These are phyloP conservation scores for Tulasnella sp. DNA, from an alignment of 768 basidiomycete species.

Conservation along the genomic window DNA sequence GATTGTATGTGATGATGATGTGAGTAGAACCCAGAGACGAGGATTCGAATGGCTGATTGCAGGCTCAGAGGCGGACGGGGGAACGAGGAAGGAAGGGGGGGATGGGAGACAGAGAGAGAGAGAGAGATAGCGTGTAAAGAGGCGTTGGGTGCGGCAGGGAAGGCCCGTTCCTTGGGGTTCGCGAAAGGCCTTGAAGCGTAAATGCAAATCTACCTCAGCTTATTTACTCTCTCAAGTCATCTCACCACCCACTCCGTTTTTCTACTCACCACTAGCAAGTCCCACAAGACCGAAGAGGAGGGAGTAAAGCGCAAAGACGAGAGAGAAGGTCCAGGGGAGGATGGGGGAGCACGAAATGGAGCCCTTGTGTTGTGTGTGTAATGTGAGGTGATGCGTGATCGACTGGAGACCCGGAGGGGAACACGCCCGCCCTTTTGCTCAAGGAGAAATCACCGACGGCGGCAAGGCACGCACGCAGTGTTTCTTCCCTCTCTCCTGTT, in stretches of 20 bases:
- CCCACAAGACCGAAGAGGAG: too few relatives aligned
- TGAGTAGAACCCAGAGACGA: neutral
- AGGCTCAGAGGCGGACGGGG: neutral
- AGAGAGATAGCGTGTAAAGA: slow-evolving; percentile 9
- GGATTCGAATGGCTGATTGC: neutral
- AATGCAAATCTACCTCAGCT: slow-evolving; percentile 10
- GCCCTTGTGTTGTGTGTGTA: too few relatives aligned
- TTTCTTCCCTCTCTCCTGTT: neutral
- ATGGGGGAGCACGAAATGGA: too few relatives aligned
- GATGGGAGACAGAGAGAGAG: neutral
- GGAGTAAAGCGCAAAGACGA: too few relatives aligned
- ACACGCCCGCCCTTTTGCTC: neutral
- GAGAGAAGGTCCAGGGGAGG: too few relatives aligned
- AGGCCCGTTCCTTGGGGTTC: neutral
- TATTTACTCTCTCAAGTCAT: neutral
- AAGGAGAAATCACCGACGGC: neutral
- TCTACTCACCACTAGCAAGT: neutral
- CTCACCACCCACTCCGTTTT: neutral
- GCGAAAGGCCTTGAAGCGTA: neutral
- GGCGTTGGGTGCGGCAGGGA: slow-evolving; percentile 1
- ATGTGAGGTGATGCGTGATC: neutral
- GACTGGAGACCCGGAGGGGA: neutral
- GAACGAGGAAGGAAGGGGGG: neutral
- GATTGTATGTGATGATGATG: neutral
- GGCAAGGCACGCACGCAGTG: neutral